A percentile compares a stretch with the other conserved stretches of the same genome.
These are phyloP conservation scores for Aspergillus transmontanensis DNA, from an alignment of 2,329 filamentous ascomycete genomes.

Conservation along the genomic window DNA sequence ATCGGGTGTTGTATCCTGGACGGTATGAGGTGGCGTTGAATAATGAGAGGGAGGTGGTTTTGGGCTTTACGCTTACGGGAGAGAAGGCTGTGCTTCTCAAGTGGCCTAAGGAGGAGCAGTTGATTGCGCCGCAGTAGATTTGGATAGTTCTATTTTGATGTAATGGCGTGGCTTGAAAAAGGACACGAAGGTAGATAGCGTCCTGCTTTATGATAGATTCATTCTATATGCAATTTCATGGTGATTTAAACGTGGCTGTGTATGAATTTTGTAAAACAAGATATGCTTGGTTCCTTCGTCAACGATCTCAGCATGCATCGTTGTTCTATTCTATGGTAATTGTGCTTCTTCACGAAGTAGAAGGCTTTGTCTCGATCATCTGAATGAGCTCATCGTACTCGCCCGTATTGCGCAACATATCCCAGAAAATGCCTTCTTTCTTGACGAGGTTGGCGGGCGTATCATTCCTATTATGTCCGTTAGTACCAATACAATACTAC, in stretches of 20 bases:
- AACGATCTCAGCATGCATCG: background rate
- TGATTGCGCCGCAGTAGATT: background rate
- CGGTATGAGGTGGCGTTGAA: constrained; percentile 46
- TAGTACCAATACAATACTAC: background rate
- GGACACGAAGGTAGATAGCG: background rate
- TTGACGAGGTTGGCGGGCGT: constrained; percentile 24
- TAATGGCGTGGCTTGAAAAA: background rate
- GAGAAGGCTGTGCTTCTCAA: constrained; percentile 33
- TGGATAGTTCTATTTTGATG: too few species aligned
- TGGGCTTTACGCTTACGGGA: constrained; percentile 38
- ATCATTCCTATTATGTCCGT: constrained; percentile 21
- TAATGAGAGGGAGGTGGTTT: constrained; percentile 39
- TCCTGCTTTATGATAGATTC: background rate
- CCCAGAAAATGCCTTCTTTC: constrained; percentile 25
- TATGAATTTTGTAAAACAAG: too few species aligned
- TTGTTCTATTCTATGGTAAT: background rate
- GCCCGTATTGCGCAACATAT: constrained; percentile 29
- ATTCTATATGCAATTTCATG: background rate
- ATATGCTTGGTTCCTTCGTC: too few species aligned
- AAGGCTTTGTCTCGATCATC: constrained; percentile 15
- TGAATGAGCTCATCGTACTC: constrained; percentile 29
- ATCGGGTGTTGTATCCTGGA: constrained; percentile 45
- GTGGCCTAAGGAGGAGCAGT: constrained; percentile 35
- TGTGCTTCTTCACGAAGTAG: background rate
- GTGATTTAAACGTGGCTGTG: background rate